Evolutionary conservation across 78 protist species (phyloP).

Genomic region (Dictyostelium firmibasis): DNA sequence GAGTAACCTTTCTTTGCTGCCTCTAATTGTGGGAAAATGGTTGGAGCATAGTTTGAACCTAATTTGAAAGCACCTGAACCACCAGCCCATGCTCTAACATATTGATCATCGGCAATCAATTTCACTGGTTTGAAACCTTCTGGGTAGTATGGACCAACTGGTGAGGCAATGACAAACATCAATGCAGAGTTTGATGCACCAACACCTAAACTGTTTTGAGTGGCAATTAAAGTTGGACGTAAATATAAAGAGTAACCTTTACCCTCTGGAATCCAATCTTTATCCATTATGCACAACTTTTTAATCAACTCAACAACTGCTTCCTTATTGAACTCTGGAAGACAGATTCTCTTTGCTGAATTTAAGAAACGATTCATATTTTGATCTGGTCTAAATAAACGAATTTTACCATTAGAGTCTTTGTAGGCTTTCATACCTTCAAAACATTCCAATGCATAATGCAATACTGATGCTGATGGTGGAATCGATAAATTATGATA

Average conservation of each 20-base stretch:
- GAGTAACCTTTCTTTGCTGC: slow-evolving; percentile 91
- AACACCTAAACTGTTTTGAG: slow-evolving; percentile 84
- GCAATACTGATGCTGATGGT: slow-evolving; percentile 92
- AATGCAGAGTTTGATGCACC: slow-evolving; percentile 53
- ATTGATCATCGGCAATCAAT: slow-evolving; percentile 88
- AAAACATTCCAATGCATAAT: slow-evolving; percentile 96
- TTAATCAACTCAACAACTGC: slow-evolving; percentile 90
- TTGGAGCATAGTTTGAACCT: slow-evolving; percentile 97
- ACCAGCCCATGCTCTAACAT: slow-evolving; percentile 91
- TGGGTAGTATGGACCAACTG: slow-evolving; percentile 98
- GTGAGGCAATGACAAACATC: slow-evolving; percentile 91
- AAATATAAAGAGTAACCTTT: slow-evolving; percentile 97
- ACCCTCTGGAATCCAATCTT: slow-evolving; percentile 94
- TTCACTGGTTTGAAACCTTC: slow-evolving; percentile 96
- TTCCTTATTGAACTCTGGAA: slow-evolving; percentile 90
- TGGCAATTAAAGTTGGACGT: slow-evolving; percentile 97
- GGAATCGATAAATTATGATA: slow-evolving; percentile 88
- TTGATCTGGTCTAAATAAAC: slow-evolving; percentile 95
- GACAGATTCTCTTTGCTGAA: slow-evolving; percentile 89
- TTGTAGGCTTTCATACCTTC: slow-evolving; percentile 99
- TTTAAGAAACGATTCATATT: slow-evolving; percentile 92
- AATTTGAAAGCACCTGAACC: slow-evolving; percentile 47
- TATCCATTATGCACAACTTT: slow-evolving; percentile 91
- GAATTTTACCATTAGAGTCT: slow-evolving; percentile 67
- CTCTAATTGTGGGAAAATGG: slow-evolving; percentile 93